phyloP scores from a whole-genome alignment of 495 filamentous ascomycete species.

The Xylaria curta region DNA sequence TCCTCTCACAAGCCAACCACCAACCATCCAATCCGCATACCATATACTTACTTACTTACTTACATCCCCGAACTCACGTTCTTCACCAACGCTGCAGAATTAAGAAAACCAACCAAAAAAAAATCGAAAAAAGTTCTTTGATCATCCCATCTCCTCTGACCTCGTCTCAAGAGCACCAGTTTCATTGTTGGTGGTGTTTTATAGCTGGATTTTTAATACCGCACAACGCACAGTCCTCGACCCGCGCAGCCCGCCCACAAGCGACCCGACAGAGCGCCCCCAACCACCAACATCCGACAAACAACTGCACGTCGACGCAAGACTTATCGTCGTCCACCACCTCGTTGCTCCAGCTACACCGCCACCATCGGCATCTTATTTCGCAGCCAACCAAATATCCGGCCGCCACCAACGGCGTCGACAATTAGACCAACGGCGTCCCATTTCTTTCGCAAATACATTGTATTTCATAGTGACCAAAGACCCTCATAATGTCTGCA shows the following conservation, averaged over 20 bases:
- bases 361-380: constrained; percentile 15
- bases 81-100: constrained; percentile 21
- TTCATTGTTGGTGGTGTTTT: constrained; percentile 33
- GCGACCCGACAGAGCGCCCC: constrained; percentile 34
- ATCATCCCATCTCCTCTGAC: constrained; percentile 22
- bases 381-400: neutral
- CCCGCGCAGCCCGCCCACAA: constrained; percentile 33
- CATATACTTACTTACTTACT: constrained; percentile 28
- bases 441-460: constrained; percentile 21
- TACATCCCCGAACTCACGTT: neutral
- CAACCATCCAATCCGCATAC: constrained; percentile 31
- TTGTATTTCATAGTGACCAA: constrained; percentile 27
- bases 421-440: constrained; percentile 20
- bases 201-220: constrained; percentile 37
- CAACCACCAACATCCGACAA: constrained; percentile 35
- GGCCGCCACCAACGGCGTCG: constrained; percentile 13
- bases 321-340: constrained; percentile 9
- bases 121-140: constrained; percentile 21
- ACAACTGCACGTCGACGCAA: constrained; percentile 27
- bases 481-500: constrained; percentile 69
- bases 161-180: constrained; percentile 16
- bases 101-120: constrained; percentile 22
- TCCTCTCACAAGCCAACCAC: constrained; percentile 39
- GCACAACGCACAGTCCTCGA: constrained; percentile 32
- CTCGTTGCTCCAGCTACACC: constrained; percentile 14